Base-by-base conservation (phyloP, 192 early-diverging fungal genomes). In the Coemansia sp. region DNA sequence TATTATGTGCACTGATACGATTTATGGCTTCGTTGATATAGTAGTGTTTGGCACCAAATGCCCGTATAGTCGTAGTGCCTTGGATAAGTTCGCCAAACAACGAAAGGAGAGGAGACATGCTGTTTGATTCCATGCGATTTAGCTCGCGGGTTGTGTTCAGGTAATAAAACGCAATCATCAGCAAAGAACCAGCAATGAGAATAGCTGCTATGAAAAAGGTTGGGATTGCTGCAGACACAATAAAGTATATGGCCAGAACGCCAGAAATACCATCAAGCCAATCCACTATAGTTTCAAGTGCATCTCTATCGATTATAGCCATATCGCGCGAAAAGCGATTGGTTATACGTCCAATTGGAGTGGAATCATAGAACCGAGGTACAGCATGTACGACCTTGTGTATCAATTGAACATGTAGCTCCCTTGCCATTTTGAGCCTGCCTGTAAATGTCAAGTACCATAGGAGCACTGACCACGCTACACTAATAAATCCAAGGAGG, bases 271-370 rank as follows among this genome's bases (percentile, higher is more conserved):
- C 55, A 84, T 64, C 0, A 81, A 72, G 11, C 72, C 52, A 90
- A 62, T 34, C 90, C 79, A 60, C 81, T 85, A 21, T 78, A 66
- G 9, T 81, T 45, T 86, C 85, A 43, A 85, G 85, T 51, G 89
- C 73, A 9, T 75, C 78, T 46, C 86, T 87, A 75, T 96, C 93
- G 63, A 94, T 84, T 3, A 86, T 87, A 8, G 88, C 87, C 58
- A 95, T 87, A 78, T 97, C 92, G 24, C 89, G 89, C 41, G 89
- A 88, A 67, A 92, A 94, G 46, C 94, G 72, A 67, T 93, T 93
- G 66, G 89, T 86, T 43, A 92, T 91, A n/a, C 90, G 84, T 20
- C 93, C 93, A 9, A 91, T 69, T 18, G 94, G 94, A 2, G 90
- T 92, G 4, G 89, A 86, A 58, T 94, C 92, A 73, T 91, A 93